These are phyloP conservation scores for Fusarium anguioides DNA, from an alignment of 2,329 filamentous ascomycete genomes.

Conservation along the genomic window DNA sequence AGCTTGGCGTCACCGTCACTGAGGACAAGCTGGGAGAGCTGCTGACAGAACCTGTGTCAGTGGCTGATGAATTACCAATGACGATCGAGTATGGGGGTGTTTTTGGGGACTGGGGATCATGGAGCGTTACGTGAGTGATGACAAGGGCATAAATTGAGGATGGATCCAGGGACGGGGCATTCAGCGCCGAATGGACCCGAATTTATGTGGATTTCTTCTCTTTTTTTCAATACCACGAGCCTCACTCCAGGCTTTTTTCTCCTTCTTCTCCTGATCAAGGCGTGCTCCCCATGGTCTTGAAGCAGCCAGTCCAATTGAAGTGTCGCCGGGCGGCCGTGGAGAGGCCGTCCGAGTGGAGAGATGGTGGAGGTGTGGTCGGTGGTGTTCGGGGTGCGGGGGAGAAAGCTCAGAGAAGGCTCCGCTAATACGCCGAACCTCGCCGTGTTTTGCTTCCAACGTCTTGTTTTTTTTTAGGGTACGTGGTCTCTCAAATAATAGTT, in stretches of 20 bases:
- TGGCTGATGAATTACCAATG: constrained; percentile 44
- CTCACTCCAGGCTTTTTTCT: constrained; percentile 24
- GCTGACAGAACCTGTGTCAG: constrained; percentile 46
- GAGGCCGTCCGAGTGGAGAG: constrained; percentile 38
- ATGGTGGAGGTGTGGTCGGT: constrained; percentile 34
- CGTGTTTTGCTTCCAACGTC: constrained; percentile 30
- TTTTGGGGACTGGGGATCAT: constrained; percentile 31
- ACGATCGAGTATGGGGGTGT: constrained; percentile 22
- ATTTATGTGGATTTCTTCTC: constrained; percentile 30
- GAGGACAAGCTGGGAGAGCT: constrained; percentile 66
- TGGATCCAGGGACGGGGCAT: constrained; percentile 4
- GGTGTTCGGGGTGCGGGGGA: constrained; percentile 43
- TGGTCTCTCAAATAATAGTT: constrained; percentile 4
- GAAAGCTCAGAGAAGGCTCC: constrained; percentile 38
- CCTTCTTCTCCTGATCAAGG: constrained; percentile 28
- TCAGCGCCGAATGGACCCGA: constrained; percentile 31
- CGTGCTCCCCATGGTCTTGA: constrained; percentile 26
- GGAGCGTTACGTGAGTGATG: constrained; percentile 31
- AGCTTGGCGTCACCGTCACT: constrained; percentile 58
- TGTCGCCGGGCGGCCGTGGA: constrained; percentile 37
- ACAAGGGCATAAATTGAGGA: constrained; percentile 1
- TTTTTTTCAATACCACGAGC: constrained; percentile 23
- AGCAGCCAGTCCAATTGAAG: constrained; percentile 31
- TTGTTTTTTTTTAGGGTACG: constrained; percentile 7
- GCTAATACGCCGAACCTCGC: constrained; percentile 46